A percentile compares a stretch with the other conserved stretches of the same genome.
phyloP scores from a whole-genome alignment of 768 basidiomycete species.

The Tricholoma sp. region DNA sequence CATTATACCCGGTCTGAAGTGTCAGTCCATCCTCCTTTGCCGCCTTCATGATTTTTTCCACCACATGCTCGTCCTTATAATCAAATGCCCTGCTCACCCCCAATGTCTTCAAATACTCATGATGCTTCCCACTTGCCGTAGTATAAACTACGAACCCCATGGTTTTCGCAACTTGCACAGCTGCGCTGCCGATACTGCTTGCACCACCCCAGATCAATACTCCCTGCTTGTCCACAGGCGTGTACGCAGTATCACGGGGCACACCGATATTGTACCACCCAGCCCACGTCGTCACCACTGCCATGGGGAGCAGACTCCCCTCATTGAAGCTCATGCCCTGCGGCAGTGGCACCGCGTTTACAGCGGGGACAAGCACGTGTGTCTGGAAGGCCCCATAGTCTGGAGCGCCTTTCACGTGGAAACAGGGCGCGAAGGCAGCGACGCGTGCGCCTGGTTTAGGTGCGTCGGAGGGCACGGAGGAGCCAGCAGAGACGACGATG shows the following conservation, averaged over 20 bases:
- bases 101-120: background rate
- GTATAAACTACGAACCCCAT: background rate
- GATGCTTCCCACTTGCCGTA: background rate
- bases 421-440: background rate
- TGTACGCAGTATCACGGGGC: background rate
- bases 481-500: background rate
- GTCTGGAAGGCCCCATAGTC: background rate
- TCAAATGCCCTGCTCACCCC: background rate
- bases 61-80: background rate
- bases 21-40: background rate
- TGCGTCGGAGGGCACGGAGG: background rate
- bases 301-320: background rate
- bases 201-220: constrained; percentile 1
- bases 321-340: background rate
- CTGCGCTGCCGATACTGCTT: background rate
- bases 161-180: background rate
- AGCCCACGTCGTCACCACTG: background rate
- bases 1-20: background rate
- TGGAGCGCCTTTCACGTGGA: background rate
- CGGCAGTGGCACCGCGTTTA: background rate
- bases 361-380: background rate
- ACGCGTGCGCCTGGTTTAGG: background rate
- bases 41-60: background rate
- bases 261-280: background rate
- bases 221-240: background rate